Conservation (phyloP, 2,329 filamentous ascomycete species). For the Pseudogymnoascus sp. region DNA sequence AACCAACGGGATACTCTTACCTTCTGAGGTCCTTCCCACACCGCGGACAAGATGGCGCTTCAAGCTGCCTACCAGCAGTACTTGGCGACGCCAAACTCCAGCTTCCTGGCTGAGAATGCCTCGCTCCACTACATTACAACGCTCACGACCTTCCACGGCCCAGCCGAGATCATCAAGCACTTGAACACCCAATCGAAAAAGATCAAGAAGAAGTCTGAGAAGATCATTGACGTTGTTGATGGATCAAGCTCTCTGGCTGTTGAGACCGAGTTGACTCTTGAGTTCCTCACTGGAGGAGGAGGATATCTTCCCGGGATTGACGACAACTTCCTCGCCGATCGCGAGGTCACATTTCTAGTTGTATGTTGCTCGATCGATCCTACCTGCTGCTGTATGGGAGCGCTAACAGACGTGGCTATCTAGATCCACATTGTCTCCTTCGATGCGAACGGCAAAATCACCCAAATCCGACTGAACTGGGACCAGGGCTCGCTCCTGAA, state of each 20-base stretch:
- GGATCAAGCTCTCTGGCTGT: constrained; percentile 58
- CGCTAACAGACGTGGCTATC: constrained; percentile 14
- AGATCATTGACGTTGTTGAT: constrained; percentile 66
- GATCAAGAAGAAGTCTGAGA: constrained; percentile 76
- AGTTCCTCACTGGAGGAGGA: constrained; percentile 74
- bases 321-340: constrained; percentile 87
- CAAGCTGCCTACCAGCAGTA: constrained; percentile 61
- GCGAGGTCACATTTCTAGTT: constrained; percentile 68
- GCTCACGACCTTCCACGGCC: constrained; percentile 61
- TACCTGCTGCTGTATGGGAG: neutral
- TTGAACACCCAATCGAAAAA: constrained; percentile 60
- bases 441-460: constrained; percentile 66
- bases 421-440: constrained; percentile 87
- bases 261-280: constrained; percentile 74
- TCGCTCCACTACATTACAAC: constrained; percentile 86
- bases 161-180: constrained; percentile 75
- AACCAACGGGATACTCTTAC: neutral
- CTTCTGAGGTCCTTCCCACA: neutral
- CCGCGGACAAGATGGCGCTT: constrained; percentile 35
- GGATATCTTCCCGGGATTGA: constrained; percentile 82
- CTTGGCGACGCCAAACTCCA: constrained; percentile 55
- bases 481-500: constrained; percentile 90
- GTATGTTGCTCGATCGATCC: constrained; percentile 43
- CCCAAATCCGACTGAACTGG: constrained; percentile 85
- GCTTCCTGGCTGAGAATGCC: constrained; percentile 54